A percentile compares a stretch with the other conserved stretches of the same genome.
These are phyloP conservation scores for Geosmithia putterillii DNA, from an alignment of 2,329 filamentous ascomycete genomes.

Conservation along the genomic window DNA sequence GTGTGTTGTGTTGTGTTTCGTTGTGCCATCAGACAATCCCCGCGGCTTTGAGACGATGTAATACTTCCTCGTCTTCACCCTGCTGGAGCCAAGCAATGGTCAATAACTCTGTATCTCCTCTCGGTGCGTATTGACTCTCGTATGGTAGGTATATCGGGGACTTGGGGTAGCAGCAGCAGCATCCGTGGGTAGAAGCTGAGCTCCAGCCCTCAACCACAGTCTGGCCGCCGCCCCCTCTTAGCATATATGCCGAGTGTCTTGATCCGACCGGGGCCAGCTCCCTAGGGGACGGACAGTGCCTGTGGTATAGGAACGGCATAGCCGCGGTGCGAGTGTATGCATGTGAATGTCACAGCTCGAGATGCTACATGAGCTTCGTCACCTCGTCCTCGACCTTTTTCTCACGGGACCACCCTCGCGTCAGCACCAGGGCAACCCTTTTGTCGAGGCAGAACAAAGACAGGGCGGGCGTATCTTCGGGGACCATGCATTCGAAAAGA, in stretches of 20 bases:
- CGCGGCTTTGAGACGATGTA: constrained; percentile 21
- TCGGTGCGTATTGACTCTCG: too few species aligned
- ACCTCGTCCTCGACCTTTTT: constrained; percentile 77
- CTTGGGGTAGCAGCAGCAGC: too few species aligned
- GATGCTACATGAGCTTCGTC: constrained; percentile 72
- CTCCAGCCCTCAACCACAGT: too few species aligned
- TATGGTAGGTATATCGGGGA: constrained; percentile 1
- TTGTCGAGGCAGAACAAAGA: not conserved
- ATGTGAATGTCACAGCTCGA: constrained; percentile 1
- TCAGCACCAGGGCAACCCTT: constrained; percentile 3
- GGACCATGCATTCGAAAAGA: constrained; percentile 2
- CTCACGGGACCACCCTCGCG: constrained; percentile 8
- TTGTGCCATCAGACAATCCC: constrained; percentile 23
- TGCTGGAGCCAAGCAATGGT: constrained; percentile 7
- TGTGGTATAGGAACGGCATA: too few species aligned
- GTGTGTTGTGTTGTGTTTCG: not conserved
- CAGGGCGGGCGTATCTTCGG: constrained; percentile 5
- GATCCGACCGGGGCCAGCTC: not conserved
- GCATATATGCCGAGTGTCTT: too few species aligned
- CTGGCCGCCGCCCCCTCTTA: too few species aligned
- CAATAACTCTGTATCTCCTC: not conserved
- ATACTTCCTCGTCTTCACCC: constrained; percentile 20
- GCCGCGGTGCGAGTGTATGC: too few species aligned
- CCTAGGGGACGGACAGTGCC: too few species aligned
- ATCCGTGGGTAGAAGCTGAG: too few species aligned